phyloP scores from a whole-genome alignment of 2,329 filamentous ascomycete genomes.

The Taxawa tesnikishii region DNA sequence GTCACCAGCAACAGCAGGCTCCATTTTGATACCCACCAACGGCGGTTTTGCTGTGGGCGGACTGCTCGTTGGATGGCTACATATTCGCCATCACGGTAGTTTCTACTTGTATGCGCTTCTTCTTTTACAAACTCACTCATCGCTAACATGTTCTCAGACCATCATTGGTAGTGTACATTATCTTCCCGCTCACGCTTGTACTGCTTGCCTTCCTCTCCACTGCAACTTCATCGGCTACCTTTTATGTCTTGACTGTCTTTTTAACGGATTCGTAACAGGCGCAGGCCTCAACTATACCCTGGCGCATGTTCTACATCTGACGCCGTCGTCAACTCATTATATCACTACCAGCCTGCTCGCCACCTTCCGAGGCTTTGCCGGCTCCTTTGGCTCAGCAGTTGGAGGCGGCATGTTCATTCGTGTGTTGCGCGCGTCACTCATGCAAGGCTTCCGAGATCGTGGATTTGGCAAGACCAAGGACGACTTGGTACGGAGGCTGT shows the following conservation, averaged over 20 bases:
- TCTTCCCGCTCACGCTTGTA: slow-evolving; percentile 46
- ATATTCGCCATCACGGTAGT: slow-evolving; percentile 59
- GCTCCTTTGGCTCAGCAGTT: slow-evolving; percentile 67
- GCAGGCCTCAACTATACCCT: slow-evolving; percentile 69
- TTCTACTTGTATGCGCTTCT: slow-evolving; percentile 47
- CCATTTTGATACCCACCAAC: slow-evolving; percentile 72
- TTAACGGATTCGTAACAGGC: slow-evolving; percentile 65
- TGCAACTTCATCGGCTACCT: slow-evolving; percentile 52
- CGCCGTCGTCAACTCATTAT: slow-evolving; percentile 53
- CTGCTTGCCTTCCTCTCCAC: slow-evolving; percentile 41
- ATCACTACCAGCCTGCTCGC: slow-evolving; percentile 63
- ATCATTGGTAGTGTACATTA: too few species aligned
- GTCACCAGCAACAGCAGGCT: slow-evolving; percentile 56
- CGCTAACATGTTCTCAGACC: slow-evolving; percentile 35
- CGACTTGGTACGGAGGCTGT: slow-evolving; percentile 39
- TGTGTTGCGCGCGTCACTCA: slow-evolving; percentile 42
- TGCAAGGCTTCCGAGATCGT: slow-evolving; percentile 41
- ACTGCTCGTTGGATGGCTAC: slow-evolving; percentile 59
- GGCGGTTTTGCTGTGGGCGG: slow-evolving; percentile 65
- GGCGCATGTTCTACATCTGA: slow-evolving; percentile 66
- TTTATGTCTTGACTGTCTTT: too few species aligned
- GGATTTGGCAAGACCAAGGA: slow-evolving; percentile 24
- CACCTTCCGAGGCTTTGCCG: slow-evolving; percentile 72
- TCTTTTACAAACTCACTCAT: slow-evolving; percentile 1
- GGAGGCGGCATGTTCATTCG: slow-evolving; percentile 65